Base-by-base conservation (phyloP, 1,284 basidiomycete genomes). In the Leccinum fuscescens region DNA sequence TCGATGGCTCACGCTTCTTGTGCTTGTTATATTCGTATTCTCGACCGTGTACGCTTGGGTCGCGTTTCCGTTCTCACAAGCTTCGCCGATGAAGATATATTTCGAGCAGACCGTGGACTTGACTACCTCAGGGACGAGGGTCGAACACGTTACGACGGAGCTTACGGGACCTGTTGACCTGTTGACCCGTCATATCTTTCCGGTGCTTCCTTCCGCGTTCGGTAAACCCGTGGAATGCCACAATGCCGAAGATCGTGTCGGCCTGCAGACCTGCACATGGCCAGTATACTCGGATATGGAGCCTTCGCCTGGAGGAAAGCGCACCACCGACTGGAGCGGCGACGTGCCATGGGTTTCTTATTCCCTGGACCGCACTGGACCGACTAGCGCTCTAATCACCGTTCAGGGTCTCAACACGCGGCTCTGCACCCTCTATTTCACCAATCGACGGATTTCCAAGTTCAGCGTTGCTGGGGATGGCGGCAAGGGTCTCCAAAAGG, bases 1-100 rank as follows among this genome's bases (percentile, higher is more conserved):
- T 57, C 77, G 77, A 20, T 72, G 68, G 56, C 70, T 88, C 35
- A 79, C 80, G 1, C 56, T 76, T 11, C 46, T 79, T 37, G 67
- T 82, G 11, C 58, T 81, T 3, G 59, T 78, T 15, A 61, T 84
- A 11, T 80, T 88, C 58, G 60, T 82, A 2, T 61, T 78, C 3
- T 74, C 79, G 2, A 79, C 82, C 0, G 63, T 77, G 6, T 82
- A 80, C 57, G 74, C 79, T 31, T 80, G 80, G 72, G 64, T 80
- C 2, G 72, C 73, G 14, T 86, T 85, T 74, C 90, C 90, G 0
- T 92, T 92, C 75, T 82, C 82, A 12, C 72, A 77, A 31, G 72
- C 80, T 24, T 72, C 79, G 3, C 88, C 89, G 0, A 74, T 91
- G 65, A 91, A 90, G 64, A 73, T 90, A 0, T 89, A 79, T 72